These are phyloP conservation scores for Pulveroboletus sp. DNA, from an alignment of 768 basidiomycete genomes.

Conservation along the genomic window DNA sequence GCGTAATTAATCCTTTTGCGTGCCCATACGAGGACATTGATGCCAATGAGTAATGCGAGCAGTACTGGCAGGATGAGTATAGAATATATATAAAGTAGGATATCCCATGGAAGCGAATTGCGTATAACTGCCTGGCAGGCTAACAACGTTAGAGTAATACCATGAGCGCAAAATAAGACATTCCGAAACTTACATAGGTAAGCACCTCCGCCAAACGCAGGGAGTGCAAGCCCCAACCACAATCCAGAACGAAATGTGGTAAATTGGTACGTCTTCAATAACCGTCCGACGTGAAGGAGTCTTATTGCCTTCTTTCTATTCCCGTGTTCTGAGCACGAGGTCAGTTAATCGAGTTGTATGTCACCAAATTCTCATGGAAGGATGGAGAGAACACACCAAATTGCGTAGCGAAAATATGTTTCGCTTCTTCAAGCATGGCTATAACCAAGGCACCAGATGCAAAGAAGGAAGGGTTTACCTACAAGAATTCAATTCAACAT, in stretches of 20 bases:
- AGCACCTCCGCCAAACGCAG: conserved; percentile 64
- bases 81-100: conserved; percentile 76
- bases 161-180: not conserved
- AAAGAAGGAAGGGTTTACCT: conserved; percentile 71
- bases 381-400: conserved; percentile 56
- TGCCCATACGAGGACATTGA: conserved; percentile 83
- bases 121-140: conserved; percentile 55
- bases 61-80: conserved; percentile 70
- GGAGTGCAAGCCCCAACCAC: conserved; percentile 67
- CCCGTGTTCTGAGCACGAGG: conserved; percentile 47
- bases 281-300: conserved; percentile 55
- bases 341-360: not conserved
- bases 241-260: conserved; percentile 76
- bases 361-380: not conserved
- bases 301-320: conserved; percentile 75
- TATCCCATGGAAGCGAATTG: conserved; percentile 59
- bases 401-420: conserved; percentile 68
- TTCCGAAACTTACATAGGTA: conserved; percentile 43
- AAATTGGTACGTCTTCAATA: conserved; percentile 60
- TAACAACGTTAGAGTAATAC: conserved; percentile 25
- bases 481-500: not conserved
- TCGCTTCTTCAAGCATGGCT: conserved; percentile 70
- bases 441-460: conserved; percentile 59
- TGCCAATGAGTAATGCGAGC: conserved; percentile 72
- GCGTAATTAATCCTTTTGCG: conserved; percentile 81